phyloP scores from a whole-genome alignment of 2,329 filamentous ascomycete genomes.

The Plectosphaerella plurivora region DNA sequence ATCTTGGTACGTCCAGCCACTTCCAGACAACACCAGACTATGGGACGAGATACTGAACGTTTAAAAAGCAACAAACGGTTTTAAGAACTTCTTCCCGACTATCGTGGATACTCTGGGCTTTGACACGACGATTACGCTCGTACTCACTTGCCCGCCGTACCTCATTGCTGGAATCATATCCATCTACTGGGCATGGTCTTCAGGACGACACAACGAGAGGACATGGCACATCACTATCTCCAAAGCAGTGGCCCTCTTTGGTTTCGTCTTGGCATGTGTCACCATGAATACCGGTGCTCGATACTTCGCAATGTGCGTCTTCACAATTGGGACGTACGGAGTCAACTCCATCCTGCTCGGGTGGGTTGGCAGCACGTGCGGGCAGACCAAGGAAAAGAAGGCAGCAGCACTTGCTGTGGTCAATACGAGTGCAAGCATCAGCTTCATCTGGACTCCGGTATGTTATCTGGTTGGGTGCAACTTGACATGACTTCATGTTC shows the following conservation, averaged over 20 bases:
- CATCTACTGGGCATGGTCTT: constrained; percentile 23
- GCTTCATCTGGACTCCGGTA: constrained; percentile 13
- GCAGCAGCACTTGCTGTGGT: constrained; percentile 27
- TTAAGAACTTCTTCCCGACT: constrained; percentile 25
- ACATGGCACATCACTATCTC: constrained; percentile 41
- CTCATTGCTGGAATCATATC: constrained; percentile 31
- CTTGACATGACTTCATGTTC: too few relatives aligned
- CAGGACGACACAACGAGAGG: constrained; percentile 34
- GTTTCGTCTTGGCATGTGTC: constrained; percentile 14
- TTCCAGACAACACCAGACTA: neutral
- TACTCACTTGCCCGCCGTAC: constrained; percentile 40
- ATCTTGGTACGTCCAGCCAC: constrained; percentile 23
- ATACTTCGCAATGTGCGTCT: constrained; percentile 23
- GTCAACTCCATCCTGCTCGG: constrained; percentile 26
- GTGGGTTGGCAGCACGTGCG: constrained; percentile 20
- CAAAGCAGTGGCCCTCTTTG: constrained; percentile 30
- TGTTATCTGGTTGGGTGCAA: neutral
- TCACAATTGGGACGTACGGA: constrained; percentile 18
- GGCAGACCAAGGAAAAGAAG: constrained; percentile 35
- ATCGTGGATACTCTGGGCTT: constrained; percentile 27
- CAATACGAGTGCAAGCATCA: constrained; percentile 14
- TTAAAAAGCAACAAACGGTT: constrained; percentile 30
- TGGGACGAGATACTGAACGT: neutral
- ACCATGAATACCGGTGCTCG: constrained; percentile 23
- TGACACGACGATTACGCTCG: constrained; percentile 33